Base-by-base conservation (phyloP, 768 basidiomycete genomes). In the Leccinellum rugosiceps region DNA sequence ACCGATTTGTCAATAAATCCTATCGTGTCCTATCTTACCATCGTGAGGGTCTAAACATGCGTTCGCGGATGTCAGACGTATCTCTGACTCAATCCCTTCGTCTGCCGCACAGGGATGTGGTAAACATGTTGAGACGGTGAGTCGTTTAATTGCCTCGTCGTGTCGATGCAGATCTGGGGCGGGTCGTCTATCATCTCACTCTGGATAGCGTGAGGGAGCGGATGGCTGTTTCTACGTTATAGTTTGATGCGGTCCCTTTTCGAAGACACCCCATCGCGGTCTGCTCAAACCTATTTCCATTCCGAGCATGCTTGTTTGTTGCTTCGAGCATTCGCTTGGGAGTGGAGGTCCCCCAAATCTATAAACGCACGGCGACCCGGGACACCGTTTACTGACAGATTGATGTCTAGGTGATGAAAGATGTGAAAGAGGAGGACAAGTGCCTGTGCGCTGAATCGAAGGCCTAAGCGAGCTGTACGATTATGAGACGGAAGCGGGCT, bases 51-150 rank as follows among this genome's bases (percentile, higher is more conserved):
- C 43, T 14, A 23, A 53, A n/a, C 44, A 51, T 51, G 52, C 58
- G 45, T 53, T 66, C 60, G 59, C 60, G 66, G 58, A 52, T 15
- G 68, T 54, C n/a, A 47, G 44, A 13, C 54, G 58, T 58, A 62
- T 58, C 58, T 61, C 41, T 58, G 15, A 61, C 14, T 28, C 49
- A 47, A 32, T 52, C 4, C 23, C 31, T 34, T 21, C 25, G 50
- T 46, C 9, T 1, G 23, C 59, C 50, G 38, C 43, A 63, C 75
- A 90, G 88, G 88, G 88, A 50, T 90, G 88, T 60, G 88, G 88
- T 10, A 64, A 65, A 57, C 88, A 90, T 71, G 81, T 80, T 66
- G 83, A 88, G 52, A 58, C 73, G 70, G 88, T 87, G 71, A 79
- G 81, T 77, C 48, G 59, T 58, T 34, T 28, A 32, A 35, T 57